Conservation (phyloP, 768 basidiomycete genomes). For the Russula foetens region DNA sequence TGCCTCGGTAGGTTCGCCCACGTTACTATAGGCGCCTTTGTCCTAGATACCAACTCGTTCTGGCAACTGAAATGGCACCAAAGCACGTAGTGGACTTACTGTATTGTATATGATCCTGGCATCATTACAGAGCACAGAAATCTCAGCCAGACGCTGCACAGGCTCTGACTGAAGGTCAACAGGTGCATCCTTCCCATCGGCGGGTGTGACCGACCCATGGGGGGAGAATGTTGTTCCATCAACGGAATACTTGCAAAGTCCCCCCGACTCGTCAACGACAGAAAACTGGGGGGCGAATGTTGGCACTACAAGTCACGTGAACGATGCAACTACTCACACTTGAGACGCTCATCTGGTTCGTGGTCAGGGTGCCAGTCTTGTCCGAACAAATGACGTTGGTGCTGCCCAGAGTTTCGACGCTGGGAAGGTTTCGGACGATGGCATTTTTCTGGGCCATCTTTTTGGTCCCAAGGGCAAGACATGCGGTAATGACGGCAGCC, state of each 20-base stretch:
- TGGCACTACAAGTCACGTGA: not conserved
- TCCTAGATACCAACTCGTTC: constrained; percentile 42
- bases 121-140: constrained; percentile 91
- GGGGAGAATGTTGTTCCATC: constrained; percentile 94
- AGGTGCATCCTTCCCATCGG: constrained; percentile 51
- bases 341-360: constrained; percentile 96
- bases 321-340: constrained; percentile 36
- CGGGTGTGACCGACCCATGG: constrained; percentile 58
- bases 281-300: constrained; percentile 47
- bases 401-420: constrained; percentile 95
- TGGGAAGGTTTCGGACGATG: constrained; percentile 92
- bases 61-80: not conserved
- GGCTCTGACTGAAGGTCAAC: constrained; percentile 58
- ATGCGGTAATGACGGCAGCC: constrained; percentile 97
- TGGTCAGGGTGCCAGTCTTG: constrained; percentile 95
- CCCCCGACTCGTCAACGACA: constrained; percentile 49
- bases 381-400: constrained; percentile 99
- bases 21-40: constrained; percentile 65
- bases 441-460: constrained; percentile 99
- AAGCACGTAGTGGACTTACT: constrained; percentile 34
- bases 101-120: constrained; percentile 79
- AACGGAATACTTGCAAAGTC: constrained; percentile 63
- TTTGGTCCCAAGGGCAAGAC: constrained; percentile 92
- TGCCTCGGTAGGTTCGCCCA: constrained; percentile 97
- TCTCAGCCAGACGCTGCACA: constrained; percentile 81